Conservation (phyloP, 305 asterid species). For the Solanum aculeatissimum region DNA sequence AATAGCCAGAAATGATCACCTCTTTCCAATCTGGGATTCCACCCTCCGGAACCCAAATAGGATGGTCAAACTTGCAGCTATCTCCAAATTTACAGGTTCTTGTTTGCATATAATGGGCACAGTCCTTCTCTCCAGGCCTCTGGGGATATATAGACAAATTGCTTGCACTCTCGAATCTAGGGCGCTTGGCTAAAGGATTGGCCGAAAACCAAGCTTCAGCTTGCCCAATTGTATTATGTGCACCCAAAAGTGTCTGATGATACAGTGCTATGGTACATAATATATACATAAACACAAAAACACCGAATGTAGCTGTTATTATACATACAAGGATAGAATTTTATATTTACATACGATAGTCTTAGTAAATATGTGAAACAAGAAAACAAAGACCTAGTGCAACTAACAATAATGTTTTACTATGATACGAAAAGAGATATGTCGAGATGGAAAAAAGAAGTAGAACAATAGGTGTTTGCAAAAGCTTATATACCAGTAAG, state of each 20-base stretch:
- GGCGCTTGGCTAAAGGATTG: conserved; percentile 86
- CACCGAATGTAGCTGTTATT: conserved; percentile 22
- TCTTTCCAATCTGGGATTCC: conserved; percentile 99
- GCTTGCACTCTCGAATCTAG: conserved; percentile 86
- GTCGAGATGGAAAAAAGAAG: background rate
- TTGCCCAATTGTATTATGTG: conserved; percentile 77
- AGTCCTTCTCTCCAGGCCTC: conserved; percentile 99
- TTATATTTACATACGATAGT: conserved; percentile 1
- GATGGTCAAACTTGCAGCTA: conserved; percentile 99
- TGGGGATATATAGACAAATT: conserved; percentile 94
- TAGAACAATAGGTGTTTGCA: background rate
- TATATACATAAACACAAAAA: conserved; percentile 50
- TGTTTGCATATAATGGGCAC: conserved; percentile 99
- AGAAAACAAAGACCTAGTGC: background rate
- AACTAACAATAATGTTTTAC: background rate
- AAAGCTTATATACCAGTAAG: background rate
- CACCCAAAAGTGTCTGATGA: conserved; percentile 77
- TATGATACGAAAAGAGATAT: background rate
- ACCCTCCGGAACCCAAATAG: conserved; percentile 99
- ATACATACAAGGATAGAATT: conserved; percentile 15
- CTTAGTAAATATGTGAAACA: background rate
- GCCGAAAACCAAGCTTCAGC: conserved; percentile 91
- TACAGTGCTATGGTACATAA: conserved; percentile 77
- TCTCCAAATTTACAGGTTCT: conserved; percentile 98
- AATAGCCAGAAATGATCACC: conserved; percentile 68